Percentiles rank a stretch among this genome's conserved stretches.
phyloP scores from a whole-genome alignment of 2,329 filamentous ascomycete species.

The Coniochaeta pulveracea region DNA sequence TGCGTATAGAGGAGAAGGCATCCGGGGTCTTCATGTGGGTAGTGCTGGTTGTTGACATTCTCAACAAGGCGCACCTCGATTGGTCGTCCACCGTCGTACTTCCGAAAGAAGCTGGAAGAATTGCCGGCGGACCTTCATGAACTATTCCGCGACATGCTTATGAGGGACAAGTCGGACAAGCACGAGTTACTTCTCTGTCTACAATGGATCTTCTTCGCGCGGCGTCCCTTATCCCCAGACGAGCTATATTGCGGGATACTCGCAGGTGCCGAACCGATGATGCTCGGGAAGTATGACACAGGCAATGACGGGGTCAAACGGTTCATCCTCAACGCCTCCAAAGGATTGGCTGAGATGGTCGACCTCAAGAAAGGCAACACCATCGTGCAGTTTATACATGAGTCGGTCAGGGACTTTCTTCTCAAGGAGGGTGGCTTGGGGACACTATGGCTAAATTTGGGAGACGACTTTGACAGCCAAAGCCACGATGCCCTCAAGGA shows the following conservation, averaged over 20 bases:
- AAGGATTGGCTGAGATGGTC: slow-evolving; percentile 33
- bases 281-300: slow-evolving; percentile 8
- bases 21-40: slow-evolving; percentile 33
- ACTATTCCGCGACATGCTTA: slow-evolving; percentile 39
- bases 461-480: slow-evolving; percentile 6
- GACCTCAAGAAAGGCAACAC: slow-evolving; percentile 4
- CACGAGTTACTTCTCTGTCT: slow-evolving; percentile 32
- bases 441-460: slow-evolving; percentile 6
- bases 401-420: slow-evolving; percentile 37
- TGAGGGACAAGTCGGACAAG: slow-evolving; percentile 28
- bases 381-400: slow-evolving; percentile 41
- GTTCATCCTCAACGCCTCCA: slow-evolving; percentile 31
- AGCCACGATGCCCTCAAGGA: slow-evolving; percentile 10
- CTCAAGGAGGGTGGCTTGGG: slow-evolving; percentile 13
- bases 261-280: slow-evolving; percentile 11
- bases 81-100: slow-evolving; percentile 14
- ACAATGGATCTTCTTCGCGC: slow-evolving; percentile 41
- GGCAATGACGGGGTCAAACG: slow-evolving; percentile 15
- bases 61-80: slow-evolving; percentile 21
- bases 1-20: slow-evolving; percentile 19
- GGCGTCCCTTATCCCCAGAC: slow-evolving; percentile 24
- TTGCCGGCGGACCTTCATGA: slow-evolving; percentile 28
- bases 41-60: slow-evolving; percentile 23
- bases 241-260: slow-evolving; percentile 32
- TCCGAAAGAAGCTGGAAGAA: slow-evolving; percentile 18